Base-by-base conservation (phyloP, 2,329 filamentous ascomycete genomes). In the Chalara sp. region DNA sequence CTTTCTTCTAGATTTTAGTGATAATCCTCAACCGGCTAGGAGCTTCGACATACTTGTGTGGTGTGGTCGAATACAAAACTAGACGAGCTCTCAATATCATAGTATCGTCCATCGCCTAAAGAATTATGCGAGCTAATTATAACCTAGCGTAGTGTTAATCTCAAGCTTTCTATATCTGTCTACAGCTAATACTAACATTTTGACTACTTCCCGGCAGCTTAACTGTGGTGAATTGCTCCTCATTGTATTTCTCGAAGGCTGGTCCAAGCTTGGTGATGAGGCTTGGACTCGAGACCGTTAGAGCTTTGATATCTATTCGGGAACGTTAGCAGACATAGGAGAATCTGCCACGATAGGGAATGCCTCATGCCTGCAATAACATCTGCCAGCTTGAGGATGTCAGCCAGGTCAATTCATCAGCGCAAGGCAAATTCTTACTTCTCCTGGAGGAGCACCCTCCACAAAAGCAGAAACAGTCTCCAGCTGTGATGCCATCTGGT, bases 181-280 rank as follows among this genome's bases (percentile, higher is more conserved):
- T 10, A 13, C 35, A 11, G 13, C 3, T 21, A 28, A 28, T 44
- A 62, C 72, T 49, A 65, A 95, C 89, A 71, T 86, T 72, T 68
- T 89, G 83, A 68, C 83, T 92, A 66, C 87, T 82, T 32, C 90
- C 90, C 0, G 92, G 92, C 50, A 99, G 80, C 76, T 95, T 96
- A 55, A 89, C 85, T 12, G 90, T 90, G 46, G 83, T 73, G 68
- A 96, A 87, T 70, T 99, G 93, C 70, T 91, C 86, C 71, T 99
- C 92, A 63, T 97, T 96, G 79, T 99, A 97, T 70, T 87, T 89
- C 71, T 91, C 78, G 68, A 96, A 95, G 0, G 93, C 90, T 0
- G 90, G 87, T 6, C 78, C 80, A 48, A 96, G 84, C 57, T 87
- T 83, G 53, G 81, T 73, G 50, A 91, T 72, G 55, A 93, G 74